phyloP scores from a whole-genome alignment of 352 stramenopile genomes.

The Phytopythium boreale region DNA sequence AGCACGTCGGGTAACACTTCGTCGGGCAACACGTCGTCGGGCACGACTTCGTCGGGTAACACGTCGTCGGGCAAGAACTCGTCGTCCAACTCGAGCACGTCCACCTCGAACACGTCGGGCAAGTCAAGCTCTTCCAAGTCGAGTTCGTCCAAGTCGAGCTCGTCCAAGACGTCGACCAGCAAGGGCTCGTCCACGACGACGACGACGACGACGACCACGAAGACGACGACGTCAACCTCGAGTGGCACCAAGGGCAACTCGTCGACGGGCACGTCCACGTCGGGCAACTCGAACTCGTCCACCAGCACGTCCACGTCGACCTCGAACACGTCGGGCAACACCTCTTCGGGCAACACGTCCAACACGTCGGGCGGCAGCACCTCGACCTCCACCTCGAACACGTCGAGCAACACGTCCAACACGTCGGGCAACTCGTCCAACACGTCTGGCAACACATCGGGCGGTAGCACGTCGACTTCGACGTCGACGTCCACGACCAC shows the following conservation, averaged over 20 bases:
- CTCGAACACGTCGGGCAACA: too few relatives aligned
- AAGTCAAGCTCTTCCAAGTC: neutral
- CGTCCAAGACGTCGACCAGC: slow-evolving; percentile 4
- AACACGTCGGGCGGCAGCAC: slow-evolving; percentile 4
- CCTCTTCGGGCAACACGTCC: slow-evolving; percentile 2
- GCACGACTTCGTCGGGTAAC: neutral
- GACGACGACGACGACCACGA: neutral
- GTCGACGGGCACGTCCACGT: slow-evolving; percentile 4
- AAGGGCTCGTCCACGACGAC: neutral
- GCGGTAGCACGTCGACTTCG: slow-evolving; percentile 6
- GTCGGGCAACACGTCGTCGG: slow-evolving; percentile 1
- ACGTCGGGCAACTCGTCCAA: slow-evolving; percentile 1
- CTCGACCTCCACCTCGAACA: slow-evolving; percentile 4
- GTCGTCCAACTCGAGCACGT: slow-evolving; percentile 2
- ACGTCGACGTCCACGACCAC: slow-evolving; percentile 8
- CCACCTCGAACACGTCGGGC: neutral
- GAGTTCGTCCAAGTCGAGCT: slow-evolving; percentile 1
- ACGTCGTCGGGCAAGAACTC: slow-evolving; percentile 4
- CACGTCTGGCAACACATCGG: slow-evolving; percentile 4
- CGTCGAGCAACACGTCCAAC: slow-evolving; percentile 4
- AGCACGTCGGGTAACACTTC: slow-evolving; percentile 7
- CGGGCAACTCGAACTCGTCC: slow-evolving; percentile 6
- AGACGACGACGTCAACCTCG: neutral
- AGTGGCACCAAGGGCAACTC: slow-evolving; percentile 1
- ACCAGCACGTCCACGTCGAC: slow-evolving; percentile 7